phyloP scores from a whole-genome alignment of 108 stramenopile species.

The Nitzschia sp. region DNA sequence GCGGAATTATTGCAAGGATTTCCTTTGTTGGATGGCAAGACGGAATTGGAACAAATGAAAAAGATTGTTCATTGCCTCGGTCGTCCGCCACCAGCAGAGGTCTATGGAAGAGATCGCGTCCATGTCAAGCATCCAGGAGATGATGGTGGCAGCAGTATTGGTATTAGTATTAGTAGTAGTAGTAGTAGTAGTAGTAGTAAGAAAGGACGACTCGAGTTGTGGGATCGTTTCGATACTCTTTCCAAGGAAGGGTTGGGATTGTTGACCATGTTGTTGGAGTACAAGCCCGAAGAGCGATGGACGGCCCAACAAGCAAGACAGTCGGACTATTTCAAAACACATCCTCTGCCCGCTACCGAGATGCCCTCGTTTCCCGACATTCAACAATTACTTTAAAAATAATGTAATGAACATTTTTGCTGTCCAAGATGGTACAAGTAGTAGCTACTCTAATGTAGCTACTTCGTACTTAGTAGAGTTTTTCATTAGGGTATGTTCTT shows the following conservation, averaged over 20 bases:
- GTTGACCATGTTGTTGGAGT: slow-evolving; percentile 51
- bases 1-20: slow-evolving; percentile 81
- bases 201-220: slow-evolving; percentile 7
- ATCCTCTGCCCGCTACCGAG: slow-evolving; percentile 23
- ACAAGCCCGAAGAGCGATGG: slow-evolving; percentile 50
- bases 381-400: no score
- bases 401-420: no score
- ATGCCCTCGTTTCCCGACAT: slow-evolving; percentile 6
- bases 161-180: no score
- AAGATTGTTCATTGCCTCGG: slow-evolving; percentile 75
- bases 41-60: slow-evolving; percentile 77
- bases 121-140: not conserved
- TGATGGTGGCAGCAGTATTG: no score
- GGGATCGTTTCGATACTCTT: slow-evolving; percentile 34
- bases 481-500: no score
- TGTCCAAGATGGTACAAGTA: no score
- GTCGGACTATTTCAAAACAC: slow-evolving; percentile 45
- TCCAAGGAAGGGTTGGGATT: slow-evolving; percentile 46
- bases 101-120: no score
- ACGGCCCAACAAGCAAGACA: slow-evolving; percentile 51
- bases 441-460: no score
- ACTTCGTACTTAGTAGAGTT: no score
- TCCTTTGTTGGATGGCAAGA: slow-evolving; percentile 77
- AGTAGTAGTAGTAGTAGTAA: no score
- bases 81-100: slow-evolving; percentile 40